Base-by-base conservation (phyloP, 1,284 basidiomycete species). In the Trichosporon sp. region DNA sequence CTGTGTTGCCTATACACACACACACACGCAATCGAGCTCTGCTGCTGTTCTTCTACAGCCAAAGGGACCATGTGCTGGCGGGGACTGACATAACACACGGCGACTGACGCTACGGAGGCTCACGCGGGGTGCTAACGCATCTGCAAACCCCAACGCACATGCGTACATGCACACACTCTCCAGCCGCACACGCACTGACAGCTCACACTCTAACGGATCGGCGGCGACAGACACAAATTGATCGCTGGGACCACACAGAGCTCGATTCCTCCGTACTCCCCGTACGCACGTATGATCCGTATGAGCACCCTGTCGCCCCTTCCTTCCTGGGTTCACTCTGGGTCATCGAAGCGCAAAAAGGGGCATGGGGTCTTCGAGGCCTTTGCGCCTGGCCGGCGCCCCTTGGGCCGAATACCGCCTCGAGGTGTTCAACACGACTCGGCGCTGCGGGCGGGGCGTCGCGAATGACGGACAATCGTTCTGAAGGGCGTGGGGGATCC, bases 161-260 rank as follows among this genome's bases (percentile, higher is more conserved):
- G 11, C 35, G 35, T 10, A 63, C 32, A n/a, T 12, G 8, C 2
- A 40, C 38, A 12, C 63, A 46, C 40, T 4, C 54, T 26, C 26
- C 26, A 26, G 26, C 21, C 21, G 21, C 54, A 59, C 54, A 59
- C 54, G 54, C 21, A 63, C 59, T 26, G 26, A 26, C 26, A 26
- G 26, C 26, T 63, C 59, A 63, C 32, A 35, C 32, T 35, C 32
- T 63, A 63, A 63, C 59, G 32, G 59, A 35, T 63, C 59, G 32
- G 31, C 51, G 51, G 5, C 8, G 7, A 21, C 59, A 32, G 31
- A 63, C 59, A 37, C 59, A 63, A 63, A 63, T 32, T 19, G 59
- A 63, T 63, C 59, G 59, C 59, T 37, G 59, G 1, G 14, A 35
- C 32, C 32, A 63, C 59, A 63, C 59, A 63, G n/a, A 19, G 51